Evolutionary conservation across 2,329 filamentous ascomycete genomes (phyloP), one percentile per base, ranked within the genome.

Genomic region (Beauveria brongniartii): DNA sequence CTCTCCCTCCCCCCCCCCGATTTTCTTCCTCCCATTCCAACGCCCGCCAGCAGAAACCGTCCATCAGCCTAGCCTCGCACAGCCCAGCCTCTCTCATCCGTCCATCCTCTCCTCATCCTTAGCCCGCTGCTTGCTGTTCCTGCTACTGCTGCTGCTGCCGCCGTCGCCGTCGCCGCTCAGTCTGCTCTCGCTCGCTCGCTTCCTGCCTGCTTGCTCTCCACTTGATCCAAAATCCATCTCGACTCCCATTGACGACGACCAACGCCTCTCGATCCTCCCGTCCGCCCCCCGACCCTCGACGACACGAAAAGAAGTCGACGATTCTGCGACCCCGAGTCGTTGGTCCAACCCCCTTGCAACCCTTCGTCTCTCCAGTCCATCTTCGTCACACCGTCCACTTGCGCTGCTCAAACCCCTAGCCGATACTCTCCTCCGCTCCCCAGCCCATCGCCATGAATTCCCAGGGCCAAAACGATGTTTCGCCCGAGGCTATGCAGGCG

Each of bases 401-500:
- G 22, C 62, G 47, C 52, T 61, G 47, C 52, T 40, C 59, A 47
- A 12, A 37, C 50, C 37, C 24, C 56, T 40, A 50, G 52, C 56
- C 58, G 61, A 59, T 55, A 48, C 22, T 12, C 20, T 22, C 41
- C 37, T 37, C 44, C 28, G 22, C 24, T 34, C 20, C 61, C 56
- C 64, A 64, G 61, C 62, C 62, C 62, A 57, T 61, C 70, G 78
- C 72, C 68, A 85, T 85, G 82, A 83, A 84, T 69, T 76, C 77
- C 65, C 79, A 82, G 75, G 78, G 80, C 74, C 73, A 77, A 69
- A 84, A 78, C 75, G 85, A 87, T 73, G 83, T 87, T 69, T 87
- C 84, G 72, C 84, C 84, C 67, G 85, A 88, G 79, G 83, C 84
- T 76, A 96, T 97, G 86, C 93, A 97, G 83, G 89, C 92, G 79